A percentile compares a stretch with the other conserved stretches of the same genome.
Evolutionary conservation across 495 filamentous ascomycete species (phyloP).

Genomic region (Choiromyces venosus): DNA sequence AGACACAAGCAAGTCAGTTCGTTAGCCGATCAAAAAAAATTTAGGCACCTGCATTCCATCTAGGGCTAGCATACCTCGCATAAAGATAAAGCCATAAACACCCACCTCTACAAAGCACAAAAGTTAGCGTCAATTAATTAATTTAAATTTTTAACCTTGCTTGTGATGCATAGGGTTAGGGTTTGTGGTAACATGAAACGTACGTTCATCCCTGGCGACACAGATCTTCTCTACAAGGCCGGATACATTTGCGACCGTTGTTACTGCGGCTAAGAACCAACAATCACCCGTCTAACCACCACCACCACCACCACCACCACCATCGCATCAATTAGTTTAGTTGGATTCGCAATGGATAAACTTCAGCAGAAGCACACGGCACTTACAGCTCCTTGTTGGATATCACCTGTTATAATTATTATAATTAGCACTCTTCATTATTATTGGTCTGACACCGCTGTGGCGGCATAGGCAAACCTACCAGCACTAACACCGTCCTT

Average conservation of each 20-base stretch:
- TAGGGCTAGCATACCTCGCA: constrained; percentile 54
- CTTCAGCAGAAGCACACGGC: not conserved
- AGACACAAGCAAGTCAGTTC: not conserved
- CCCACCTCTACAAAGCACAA: constrained; percentile 52
- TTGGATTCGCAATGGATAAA: not conserved
- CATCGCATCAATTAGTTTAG: not conserved
- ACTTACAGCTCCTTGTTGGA: constrained; percentile 41
- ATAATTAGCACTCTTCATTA: constrained; percentile 47
- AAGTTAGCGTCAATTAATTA: constrained; percentile 4
- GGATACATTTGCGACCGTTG: constrained; percentile 73
- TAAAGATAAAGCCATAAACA: constrained; percentile 92
- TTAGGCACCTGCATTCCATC: not conserved
- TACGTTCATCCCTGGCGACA: constrained; percentile 65
- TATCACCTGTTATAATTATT: constrained; percentile 30
- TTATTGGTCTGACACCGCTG: not conserved
- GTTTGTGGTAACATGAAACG: not conserved
- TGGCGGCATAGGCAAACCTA: constrained; percentile 45
- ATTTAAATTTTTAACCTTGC: too few species aligned
- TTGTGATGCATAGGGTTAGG: not conserved
- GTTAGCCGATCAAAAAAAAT: not conserved
- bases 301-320: too few species aligned
- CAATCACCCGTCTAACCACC: constrained; percentile 81
- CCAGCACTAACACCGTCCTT: constrained; percentile 76
- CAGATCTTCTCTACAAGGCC: constrained; percentile 75
- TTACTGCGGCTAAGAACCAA: constrained; percentile 84